Percentiles rank a stretch among this genome's conserved stretches.
phyloP scores from a whole-genome alignment of 768 basidiomycete genomes.

The Astraeus odoratus region DNA sequence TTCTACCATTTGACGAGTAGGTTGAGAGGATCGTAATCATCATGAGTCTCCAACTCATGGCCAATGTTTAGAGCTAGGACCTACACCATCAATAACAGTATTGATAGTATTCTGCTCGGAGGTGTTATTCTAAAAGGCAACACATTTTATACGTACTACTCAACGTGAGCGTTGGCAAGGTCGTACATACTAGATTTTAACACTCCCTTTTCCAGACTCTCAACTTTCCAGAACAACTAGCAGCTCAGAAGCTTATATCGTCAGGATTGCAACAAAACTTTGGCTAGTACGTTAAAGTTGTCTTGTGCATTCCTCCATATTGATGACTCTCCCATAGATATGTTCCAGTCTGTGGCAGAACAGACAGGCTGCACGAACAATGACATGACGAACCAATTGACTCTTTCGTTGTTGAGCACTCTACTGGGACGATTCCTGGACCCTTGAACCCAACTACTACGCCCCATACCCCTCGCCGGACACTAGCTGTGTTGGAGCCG shows the following conservation, averaged over 20 bases:
- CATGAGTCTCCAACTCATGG: not conserved
- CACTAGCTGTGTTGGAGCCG: slow-evolving; percentile 30
- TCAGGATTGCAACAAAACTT: slow-evolving; percentile 41
- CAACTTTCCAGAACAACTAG: slow-evolving; percentile 57
- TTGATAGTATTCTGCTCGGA: slow-evolving; percentile 39
- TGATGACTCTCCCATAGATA: slow-evolving; percentile 29
- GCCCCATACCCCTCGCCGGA: slow-evolving; percentile 38
- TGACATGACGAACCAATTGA: slow-evolving; percentile 20
- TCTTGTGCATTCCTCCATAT: not conserved
- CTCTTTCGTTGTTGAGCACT: slow-evolving; percentile 33
- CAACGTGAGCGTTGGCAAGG: slow-evolving; percentile 17
- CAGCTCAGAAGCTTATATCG: slow-evolving; percentile 49
- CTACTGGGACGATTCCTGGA: slow-evolving; percentile 32
- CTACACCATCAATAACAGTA: slow-evolving; percentile 35
- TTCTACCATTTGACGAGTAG: slow-evolving; percentile 58
- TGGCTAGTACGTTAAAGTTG: slow-evolving; percentile 6
- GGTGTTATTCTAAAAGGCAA: slow-evolving; percentile 40
- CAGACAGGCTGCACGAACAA: slow-evolving; percentile 38
- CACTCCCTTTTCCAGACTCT: slow-evolving; percentile 22
- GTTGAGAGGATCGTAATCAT: slow-evolving; percentile 14
- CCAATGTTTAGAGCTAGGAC: slow-evolving; percentile 19
- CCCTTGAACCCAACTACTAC: slow-evolving; percentile 33
- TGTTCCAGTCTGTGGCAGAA: slow-evolving; percentile 44
- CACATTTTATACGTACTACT: slow-evolving; percentile 56
- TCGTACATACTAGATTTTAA: not conserved